Conservation (phyloP, 164 flowering plant species). For the Liriodendron chinense region DNA sequence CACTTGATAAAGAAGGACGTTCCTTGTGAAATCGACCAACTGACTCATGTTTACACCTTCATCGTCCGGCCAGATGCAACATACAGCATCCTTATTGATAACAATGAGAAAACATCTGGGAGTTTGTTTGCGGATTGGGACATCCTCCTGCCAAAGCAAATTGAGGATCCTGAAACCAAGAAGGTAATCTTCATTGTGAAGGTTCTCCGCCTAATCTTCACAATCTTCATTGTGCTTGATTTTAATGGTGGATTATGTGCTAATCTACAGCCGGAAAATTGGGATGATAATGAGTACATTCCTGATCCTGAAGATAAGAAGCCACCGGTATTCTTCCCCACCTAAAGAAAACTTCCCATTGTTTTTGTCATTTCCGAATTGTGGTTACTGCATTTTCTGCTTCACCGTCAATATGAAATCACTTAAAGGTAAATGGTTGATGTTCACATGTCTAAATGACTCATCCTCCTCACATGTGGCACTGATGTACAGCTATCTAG, state of each 20-base stretch:
- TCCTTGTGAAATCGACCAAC: constrained; percentile 94
- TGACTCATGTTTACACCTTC: constrained; percentile 86
- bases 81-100: constrained; percentile 85
- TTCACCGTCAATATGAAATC: background rate
- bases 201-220: background rate
- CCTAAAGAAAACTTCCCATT: background rate
- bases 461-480: too few species aligned
- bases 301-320: constrained; percentile 87
- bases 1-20: constrained; percentile 91
- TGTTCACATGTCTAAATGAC: background rate
- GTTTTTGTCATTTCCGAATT: background rate
- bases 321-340: constrained; percentile 59
- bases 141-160: constrained; percentile 79
- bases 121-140: constrained; percentile 83
- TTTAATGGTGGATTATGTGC: background rate
- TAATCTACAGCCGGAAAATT: constrained; percentile 78
- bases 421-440: background rate
- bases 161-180: constrained; percentile 96
- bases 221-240: background rate
- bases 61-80: constrained; percentile 90
- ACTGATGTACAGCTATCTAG: too few species aligned
- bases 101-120: constrained; percentile 80
- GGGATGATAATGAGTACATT: constrained; percentile 94
- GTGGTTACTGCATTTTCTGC: background rate
- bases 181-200: constrained; percentile 39